phyloP scores from a whole-genome alignment of 1,139 yeast genomes.

The Debaryomyces sp. region DNA sequence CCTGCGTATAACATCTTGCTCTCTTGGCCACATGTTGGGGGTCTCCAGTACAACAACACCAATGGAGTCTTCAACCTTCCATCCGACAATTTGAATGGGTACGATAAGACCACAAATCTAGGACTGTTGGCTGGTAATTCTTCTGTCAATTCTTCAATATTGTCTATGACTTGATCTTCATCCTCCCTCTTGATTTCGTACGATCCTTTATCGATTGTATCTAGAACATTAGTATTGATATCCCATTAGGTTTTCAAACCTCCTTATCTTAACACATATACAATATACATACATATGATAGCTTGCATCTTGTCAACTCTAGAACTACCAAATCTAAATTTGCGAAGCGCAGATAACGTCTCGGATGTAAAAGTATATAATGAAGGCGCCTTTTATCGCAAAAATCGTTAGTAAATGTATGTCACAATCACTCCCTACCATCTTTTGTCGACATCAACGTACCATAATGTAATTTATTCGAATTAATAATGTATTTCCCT shows the following conservation, averaged over 20 bases:
- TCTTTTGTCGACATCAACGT: neutral
- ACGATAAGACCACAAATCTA: constrained; percentile 73
- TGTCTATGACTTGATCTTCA: constrained; percentile 43
- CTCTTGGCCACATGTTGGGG: constrained; percentile 79
- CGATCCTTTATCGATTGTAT: constrained; percentile 54
- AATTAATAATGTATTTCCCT: neutral
- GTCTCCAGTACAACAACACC: constrained; percentile 82
- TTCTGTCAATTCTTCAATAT: constrained; percentile 65
- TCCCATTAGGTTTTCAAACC: neutral
- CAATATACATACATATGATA: constrained; percentile 50
- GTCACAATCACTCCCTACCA: too few species aligned
- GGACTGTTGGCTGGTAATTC: constrained; percentile 85
- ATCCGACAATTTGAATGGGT: constrained; percentile 68
- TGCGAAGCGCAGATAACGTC: constrained; percentile 62
- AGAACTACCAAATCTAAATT: constrained; percentile 72
- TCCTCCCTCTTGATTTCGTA: constrained; percentile 58
- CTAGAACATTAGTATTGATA: constrained; percentile 25
- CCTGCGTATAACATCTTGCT: constrained; percentile 88
- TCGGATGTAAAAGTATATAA: constrained; percentile 69
- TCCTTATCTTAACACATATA: too few species aligned
- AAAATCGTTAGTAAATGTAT: neutral
- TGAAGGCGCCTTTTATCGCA: constrained; percentile 35
- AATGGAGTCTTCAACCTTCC: constrained; percentile 77
- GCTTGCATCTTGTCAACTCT: constrained; percentile 69
- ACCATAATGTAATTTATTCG: neutral